Conservation (phyloP, 352 stramenopile genomes). For the Phytophthora cactorum region DNA sequence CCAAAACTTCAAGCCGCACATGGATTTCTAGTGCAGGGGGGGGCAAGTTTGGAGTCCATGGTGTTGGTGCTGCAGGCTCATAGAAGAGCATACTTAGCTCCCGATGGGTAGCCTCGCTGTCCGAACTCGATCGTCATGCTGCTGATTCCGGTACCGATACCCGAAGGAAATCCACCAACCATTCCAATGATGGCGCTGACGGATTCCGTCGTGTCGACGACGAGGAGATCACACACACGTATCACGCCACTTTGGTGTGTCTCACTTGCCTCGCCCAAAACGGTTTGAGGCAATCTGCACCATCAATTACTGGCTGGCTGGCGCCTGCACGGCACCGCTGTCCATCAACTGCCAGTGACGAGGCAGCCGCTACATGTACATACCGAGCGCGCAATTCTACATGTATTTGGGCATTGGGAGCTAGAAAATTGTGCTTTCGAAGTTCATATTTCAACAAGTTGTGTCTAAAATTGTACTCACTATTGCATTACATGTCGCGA, state of each 20-base stretch:
- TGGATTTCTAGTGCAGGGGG: too few species aligned
- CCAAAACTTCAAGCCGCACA: conserved; percentile 3
- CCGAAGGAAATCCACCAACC: background rate
- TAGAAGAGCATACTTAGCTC: too few species aligned
- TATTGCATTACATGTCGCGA: too few species aligned
- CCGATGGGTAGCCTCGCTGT: background rate
- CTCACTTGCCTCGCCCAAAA: conserved; percentile 4
- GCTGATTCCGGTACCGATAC: conserved; percentile 10
- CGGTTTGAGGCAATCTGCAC: conserved; percentile 1
- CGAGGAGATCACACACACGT: conserved; percentile 12
- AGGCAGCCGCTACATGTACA: too few species aligned
- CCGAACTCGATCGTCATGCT: background rate
- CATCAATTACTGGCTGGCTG: conserved; percentile 9
- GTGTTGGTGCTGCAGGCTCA: too few species aligned
- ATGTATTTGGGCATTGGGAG: too few species aligned
- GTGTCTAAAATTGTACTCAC: too few species aligned
- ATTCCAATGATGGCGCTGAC: conserved; percentile 3
- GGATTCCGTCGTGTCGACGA: conserved; percentile 13
- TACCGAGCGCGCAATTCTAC: too few species aligned
- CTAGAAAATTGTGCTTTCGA: too few species aligned
- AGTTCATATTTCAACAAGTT: too few species aligned
- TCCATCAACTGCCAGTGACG: background rate
- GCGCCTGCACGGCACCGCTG: background rate
- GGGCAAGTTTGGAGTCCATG: too few species aligned
- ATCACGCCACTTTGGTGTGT: conserved; percentile 3